Evolutionary conservation across 2,329 filamentous ascomycete genomes (phyloP).

Genomic region (Monosporascus cannonballus): DNA sequence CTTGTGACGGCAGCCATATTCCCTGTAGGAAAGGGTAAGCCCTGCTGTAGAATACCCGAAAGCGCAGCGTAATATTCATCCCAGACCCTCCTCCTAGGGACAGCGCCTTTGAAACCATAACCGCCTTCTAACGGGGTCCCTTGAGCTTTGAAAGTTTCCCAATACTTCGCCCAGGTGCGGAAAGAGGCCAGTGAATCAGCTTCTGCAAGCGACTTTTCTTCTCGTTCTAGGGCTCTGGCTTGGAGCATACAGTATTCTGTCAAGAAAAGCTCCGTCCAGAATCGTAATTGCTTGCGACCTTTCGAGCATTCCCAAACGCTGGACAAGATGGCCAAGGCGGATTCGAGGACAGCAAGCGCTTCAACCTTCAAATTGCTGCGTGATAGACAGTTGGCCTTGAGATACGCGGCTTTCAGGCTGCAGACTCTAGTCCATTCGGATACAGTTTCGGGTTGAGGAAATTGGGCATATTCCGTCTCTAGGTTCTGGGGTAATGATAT

Average conservation of each 20-base stretch:
- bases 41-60: slow-evolving; percentile 66
- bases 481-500: slow-evolving; percentile 59
- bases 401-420: slow-evolving; percentile 69
- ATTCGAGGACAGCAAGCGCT: slow-evolving; percentile 61
- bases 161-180: slow-evolving; percentile 65
- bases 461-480: slow-evolving; percentile 44
- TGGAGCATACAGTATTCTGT: slow-evolving; percentile 69
- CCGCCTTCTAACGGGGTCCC: slow-evolving; percentile 43
- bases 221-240: slow-evolving; percentile 50
- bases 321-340: slow-evolving; percentile 58
- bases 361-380: slow-evolving; percentile 44
- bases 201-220: slow-evolving; percentile 44
- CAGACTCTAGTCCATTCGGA: slow-evolving; percentile 79
- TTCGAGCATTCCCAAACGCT: slow-evolving; percentile 43
- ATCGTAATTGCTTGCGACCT: slow-evolving; percentile 59
- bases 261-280: slow-evolving; percentile 74
- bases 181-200: slow-evolving; percentile 50
- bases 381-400: slow-evolving; percentile 61
- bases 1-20: slow-evolving; percentile 33
- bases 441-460: slow-evolving; percentile 47
- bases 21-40: slow-evolving; percentile 53
- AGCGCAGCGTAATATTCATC: slow-evolving; percentile 76
- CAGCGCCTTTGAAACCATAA: slow-evolving; percentile 51
- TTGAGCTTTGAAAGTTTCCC: slow-evolving; percentile 42
- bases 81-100: slow-evolving; percentile 68